Base-by-base conservation (phyloP, 768 basidiomycete genomes). In the Trametes villosa region DNA sequence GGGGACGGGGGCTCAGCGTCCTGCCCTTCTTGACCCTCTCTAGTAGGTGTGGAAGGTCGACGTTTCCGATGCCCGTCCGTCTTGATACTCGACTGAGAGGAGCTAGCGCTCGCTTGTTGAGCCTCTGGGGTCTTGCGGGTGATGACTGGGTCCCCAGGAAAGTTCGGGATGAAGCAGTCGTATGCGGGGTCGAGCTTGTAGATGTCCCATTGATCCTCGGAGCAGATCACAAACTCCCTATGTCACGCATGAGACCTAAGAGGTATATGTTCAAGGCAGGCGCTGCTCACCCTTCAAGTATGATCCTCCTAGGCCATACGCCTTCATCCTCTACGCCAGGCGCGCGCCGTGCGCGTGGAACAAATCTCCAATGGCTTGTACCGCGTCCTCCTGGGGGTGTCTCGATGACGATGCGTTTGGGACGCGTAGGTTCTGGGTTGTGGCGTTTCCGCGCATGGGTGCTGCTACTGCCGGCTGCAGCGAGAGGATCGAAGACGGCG, bases 121-220 rank as follows among this genome's bases (percentile, higher is more conserved):
- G 47, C 45, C 18, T 45, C 26, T 24, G 56, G 40, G 12, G 42
- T 57, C 40, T 53, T 65, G 40, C 65, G 73, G 18, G 62, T 61
- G 59, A 78, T 74, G 15, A 65, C 66, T 18, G 74, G 62, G 11
- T 65, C 64, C n/a, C 59, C 53, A 1, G 74, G 73, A 0, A 57
- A 57, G 3, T 59, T 48, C 8, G 63, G 80, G 9, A 91, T 84
- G 58, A 76, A 72, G 68, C 91, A 93, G 24, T 83, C 81, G 65
- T 92, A 92, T n/a, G 73, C 71, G 3, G 87, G 85, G 68, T 93
- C 91, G 9, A 93, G 79, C 69, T 92, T 92, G 75, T 92, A 87
- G 29, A 92, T 86, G 62, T 93, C 91, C 91, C 91, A 93, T 71
- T 92, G 90, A 34, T 92, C 89, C 70, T 88, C 88, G 20, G 83